These are phyloP conservation scores for Danielia reshetovae DNA, from an alignment of 805 yeast genomes.

Conservation along the genomic window DNA sequence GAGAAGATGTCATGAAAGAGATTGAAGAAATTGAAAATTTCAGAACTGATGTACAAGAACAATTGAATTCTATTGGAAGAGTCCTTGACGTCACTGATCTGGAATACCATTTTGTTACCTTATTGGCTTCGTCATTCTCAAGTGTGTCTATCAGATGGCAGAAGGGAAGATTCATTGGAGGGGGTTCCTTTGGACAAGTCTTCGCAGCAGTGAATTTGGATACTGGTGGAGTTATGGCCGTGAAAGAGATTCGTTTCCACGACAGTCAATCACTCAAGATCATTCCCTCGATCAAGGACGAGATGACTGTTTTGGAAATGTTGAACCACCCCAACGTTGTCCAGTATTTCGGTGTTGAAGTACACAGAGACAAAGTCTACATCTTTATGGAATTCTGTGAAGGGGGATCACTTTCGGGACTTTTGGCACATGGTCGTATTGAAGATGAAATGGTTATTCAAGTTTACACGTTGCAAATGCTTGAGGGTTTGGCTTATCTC, in stretches of 20 bases:
- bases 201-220: constrained; percentile 89
- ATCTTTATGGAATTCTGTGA: constrained; percentile 98
- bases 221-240: constrained; percentile 95
- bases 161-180: constrained; percentile 88
- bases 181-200: constrained; percentile 94
- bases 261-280: constrained; percentile 81
- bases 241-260: constrained; percentile 88
- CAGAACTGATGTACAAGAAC: constrained; percentile 42
- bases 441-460: constrained; percentile 93
- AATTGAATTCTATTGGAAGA: constrained; percentile 62
- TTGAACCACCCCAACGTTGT: constrained; percentile 94
- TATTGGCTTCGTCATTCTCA: constrained; percentile 83
- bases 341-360: constrained; percentile 95
- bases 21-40: constrained; percentile 59
- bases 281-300: constrained; percentile 87
- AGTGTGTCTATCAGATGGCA: constrained; percentile 96
- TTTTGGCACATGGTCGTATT: constrained; percentile 87
- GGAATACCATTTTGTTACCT: constrained; percentile 81
- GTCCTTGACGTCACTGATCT: constrained; percentile 84
- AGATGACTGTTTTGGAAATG: constrained; percentile 94
- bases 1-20: constrained; percentile 65
- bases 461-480: constrained; percentile 84
- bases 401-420: constrained; percentile 85
- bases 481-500: constrained; percentile 91
- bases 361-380: constrained; percentile 90